These are phyloP conservation scores for Rhizopus microsporus DNA, from an alignment of 371 early-diverging fungal genomes.

Conservation along the genomic window DNA sequence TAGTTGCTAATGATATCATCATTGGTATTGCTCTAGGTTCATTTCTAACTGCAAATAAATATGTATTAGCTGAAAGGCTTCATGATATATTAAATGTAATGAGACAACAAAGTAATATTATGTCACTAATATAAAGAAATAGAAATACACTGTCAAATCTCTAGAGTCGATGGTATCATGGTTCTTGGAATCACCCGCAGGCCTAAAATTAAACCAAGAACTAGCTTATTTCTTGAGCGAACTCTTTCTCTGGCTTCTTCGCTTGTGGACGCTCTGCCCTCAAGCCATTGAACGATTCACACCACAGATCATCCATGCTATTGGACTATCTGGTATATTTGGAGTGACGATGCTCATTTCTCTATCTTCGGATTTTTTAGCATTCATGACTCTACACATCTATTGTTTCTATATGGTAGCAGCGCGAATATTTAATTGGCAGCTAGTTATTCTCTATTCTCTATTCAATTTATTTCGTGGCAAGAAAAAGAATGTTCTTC, in stretches of 20 bases:
- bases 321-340: slow-evolving; percentile 79
- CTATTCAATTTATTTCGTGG: slow-evolving; percentile 93
- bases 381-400: slow-evolving; percentile 86
- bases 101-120: background rate
- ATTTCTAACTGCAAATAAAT: slow-evolving; percentile 65
- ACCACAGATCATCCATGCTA: slow-evolving; percentile 66
- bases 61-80: slow-evolving; percentile 56
- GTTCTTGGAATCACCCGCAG: slow-evolving; percentile 94
- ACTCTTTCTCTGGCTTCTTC: slow-evolving; percentile 90
- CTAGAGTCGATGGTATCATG: slow-evolving; percentile 80
- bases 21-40: slow-evolving; percentile 85
- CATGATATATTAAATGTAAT: slow-evolving; percentile 60
- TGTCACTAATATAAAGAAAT: background rate
- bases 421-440: slow-evolving; percentile 91
- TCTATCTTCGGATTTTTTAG: slow-evolving; percentile 78
- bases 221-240: slow-evolving; percentile 90
- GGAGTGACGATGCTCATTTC: slow-evolving; percentile 88
- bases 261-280: slow-evolving; percentile 78
- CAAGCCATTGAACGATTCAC: slow-evolving; percentile 60
- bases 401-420: slow-evolving; percentile 94
- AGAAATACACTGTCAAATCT: slow-evolving; percentile 68
- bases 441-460: slow-evolving; percentile 77
- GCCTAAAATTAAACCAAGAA: slow-evolving; percentile 92
- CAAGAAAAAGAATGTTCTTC: slow-evolving; percentile 87
- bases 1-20: slow-evolving; percentile 90